phyloP scores from a whole-genome alignment of 2,329 filamentous ascomycete genomes.

The Pestalotiopsis sp. region DNA sequence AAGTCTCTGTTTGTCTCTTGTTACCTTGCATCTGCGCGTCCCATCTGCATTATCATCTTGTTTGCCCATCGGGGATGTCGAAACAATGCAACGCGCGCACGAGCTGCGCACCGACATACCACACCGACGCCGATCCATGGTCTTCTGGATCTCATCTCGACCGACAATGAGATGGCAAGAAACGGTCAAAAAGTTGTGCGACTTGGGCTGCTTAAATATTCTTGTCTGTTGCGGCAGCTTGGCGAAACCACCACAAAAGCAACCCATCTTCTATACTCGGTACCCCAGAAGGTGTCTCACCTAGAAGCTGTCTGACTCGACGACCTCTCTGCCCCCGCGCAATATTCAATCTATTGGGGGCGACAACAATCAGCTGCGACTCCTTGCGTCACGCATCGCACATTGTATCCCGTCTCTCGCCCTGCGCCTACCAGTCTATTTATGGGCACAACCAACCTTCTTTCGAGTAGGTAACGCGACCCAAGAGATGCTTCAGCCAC shows the following conservation, averaged over 20 bases:
- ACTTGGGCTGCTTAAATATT: background rate
- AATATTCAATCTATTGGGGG: background rate
- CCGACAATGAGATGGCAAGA: background rate
- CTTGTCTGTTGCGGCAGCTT: background rate
- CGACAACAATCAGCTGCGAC: background rate
- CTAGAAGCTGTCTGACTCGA: background rate
- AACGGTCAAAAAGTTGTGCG: background rate
- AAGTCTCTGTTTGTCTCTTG: constrained; percentile 8
- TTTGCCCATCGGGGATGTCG: background rate
- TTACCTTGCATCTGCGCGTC: background rate
- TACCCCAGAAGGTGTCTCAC: background rate
- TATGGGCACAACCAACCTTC: background rate
- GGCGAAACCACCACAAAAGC: no score
- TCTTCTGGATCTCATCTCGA: background rate
- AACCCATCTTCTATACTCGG: no score
- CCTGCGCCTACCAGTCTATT: constrained; percentile 2
- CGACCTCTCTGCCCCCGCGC: background rate
- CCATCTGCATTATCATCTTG: background rate
- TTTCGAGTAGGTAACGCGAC: background rate
- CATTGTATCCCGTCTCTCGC: background rate
- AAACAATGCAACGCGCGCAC: constrained; percentile 7
- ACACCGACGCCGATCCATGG: background rate
- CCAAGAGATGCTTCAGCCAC: constrained; percentile 9
- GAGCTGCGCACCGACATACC: constrained; percentile 1
- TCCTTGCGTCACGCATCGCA: background rate